Base-by-base conservation (phyloP, 2,329 filamentous ascomycete genomes). In the Talaromyces albobiverticillius region DNA sequence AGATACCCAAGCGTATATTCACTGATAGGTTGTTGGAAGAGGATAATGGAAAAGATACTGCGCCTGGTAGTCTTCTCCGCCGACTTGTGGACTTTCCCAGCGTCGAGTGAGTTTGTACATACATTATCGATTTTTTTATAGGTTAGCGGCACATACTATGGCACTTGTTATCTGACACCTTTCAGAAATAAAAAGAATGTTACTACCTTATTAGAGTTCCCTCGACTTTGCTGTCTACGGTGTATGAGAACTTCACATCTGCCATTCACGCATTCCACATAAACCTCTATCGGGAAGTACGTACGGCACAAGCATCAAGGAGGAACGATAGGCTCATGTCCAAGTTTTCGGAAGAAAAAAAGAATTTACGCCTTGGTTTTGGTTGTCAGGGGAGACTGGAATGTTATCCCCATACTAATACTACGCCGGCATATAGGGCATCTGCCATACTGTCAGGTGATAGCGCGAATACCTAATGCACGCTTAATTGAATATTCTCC, bases 1-100 rank as follows among this genome's bases (percentile, higher is more conserved):
- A 94, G 71, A 96, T 99, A 59, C 92, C 93, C 7, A 94, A 94
- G 76, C 84, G 80, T 62, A 87, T 96, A 38, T 88, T 95, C 53
- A 74, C 72, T 0, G 69, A 73, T 60, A 65, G 72, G 5, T 54
- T 72, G 57, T 56, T 75, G 57, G 65, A 66, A 46, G 71, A 74
- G 52, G 71, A 74, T 62, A 68, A 67, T 23, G 71, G 71, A 2
- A 57, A 66, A 41, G 72, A 75, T 59, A 67, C 64, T 14, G 72
- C 67, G 36, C 61, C 69, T 22, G 72, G 70, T 3, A 62, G 57
- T 56, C 59, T 74, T 38, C 56, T 75, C 54, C 64, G 73, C 57
- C 59, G 56, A 16, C 53, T 75, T 34, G 74, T 71, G 72, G 67
- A 70, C 57, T 75, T 73, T 56, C 49, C 49, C 23, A 29, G 36